Base-by-base conservation (phyloP, 1,284 basidiomycete species). In the Earliella scabrosa region DNA sequence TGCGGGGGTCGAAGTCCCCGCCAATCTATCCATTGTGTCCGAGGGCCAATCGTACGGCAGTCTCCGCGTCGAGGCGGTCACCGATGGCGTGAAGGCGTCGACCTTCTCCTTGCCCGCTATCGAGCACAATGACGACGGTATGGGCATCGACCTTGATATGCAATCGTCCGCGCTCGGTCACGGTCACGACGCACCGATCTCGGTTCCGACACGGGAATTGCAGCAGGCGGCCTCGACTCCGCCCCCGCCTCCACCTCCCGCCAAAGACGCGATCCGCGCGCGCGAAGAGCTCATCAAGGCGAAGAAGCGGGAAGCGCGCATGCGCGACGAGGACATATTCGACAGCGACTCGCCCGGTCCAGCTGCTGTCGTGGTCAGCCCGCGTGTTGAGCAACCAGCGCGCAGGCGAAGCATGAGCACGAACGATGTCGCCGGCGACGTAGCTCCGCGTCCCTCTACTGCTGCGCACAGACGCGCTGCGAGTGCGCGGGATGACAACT, bases 251-350 rank as follows among this genome's bases (percentile, higher is more conserved):
- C 80, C 83, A 7, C 81, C 80, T 0, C 73, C 79, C 7, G 82
- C 82, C 4, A 90, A 86, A 67, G 83, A 89, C 66, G 86, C 84
- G 29, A 88, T 88, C 56, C 80, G 73, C 32, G 74, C 70, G 23
- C 79, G 90, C 29, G 91, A 93, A 66, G 82, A 87, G 54, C 69
- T 88, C 46, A 90, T 93, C 63, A 73, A 86, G 23, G 86, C 90
- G 65, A 90, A 86, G 72, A 78, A 90, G 57, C 76, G 88, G 14
- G 82, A 89, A 68, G 81, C 84, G 41, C 75, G 83, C 36, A 77
- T 77, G 41, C 70, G 79, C 56, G 82, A 86, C 44, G 81, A 80
- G 20, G 78, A 79, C 48, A 74, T 52, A 59, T 66, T 65, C 73
- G 74, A 63, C 32, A 52, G 44, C 39, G 79, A 82, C 41, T 74